A percentile compares a stretch with the other conserved stretches of the same genome.
phyloP scores from a whole-genome alignment of 2,329 filamentous ascomycete genomes.

The Elsinoe arachidis region DNA sequence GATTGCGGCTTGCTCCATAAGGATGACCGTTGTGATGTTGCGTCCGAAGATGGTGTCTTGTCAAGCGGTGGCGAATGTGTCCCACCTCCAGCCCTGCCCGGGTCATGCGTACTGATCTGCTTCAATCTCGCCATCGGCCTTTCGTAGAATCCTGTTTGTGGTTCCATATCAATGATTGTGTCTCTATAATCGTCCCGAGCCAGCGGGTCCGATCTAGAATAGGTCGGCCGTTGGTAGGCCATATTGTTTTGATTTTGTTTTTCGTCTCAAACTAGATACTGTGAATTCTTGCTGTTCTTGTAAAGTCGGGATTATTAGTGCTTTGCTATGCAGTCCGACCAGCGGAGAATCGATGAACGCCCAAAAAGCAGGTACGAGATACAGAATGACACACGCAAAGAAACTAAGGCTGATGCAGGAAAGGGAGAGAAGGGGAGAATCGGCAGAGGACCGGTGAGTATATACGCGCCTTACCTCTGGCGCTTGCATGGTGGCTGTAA shows the following conservation, averaged over 20 bases:
- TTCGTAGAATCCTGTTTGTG: conserved; percentile 4
- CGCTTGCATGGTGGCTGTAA: conserved; percentile 13
- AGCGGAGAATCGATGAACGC: background rate
- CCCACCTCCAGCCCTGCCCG: background rate
- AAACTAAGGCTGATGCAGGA: conserved; percentile 1
- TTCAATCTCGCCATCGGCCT: conserved; percentile 8
- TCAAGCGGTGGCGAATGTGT: conserved; percentile 29
- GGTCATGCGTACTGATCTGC: background rate
- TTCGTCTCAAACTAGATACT: background rate
- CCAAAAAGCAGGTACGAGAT: conserved; percentile 2
- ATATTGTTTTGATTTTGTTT: conserved; percentile 1
- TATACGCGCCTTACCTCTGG: conserved; percentile 11
- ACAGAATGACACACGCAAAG: conserved; percentile 6
- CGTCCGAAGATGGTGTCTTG: conserved; percentile 47
- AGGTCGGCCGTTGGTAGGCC: background rate
- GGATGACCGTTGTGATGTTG: conserved; percentile 26
- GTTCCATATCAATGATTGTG: conserved; percentile 9
- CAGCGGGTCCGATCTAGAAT: background rate
- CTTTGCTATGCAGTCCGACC: background rate
- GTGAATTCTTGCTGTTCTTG: background rate
- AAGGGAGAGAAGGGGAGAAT: background rate
- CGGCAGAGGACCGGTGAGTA: background rate
- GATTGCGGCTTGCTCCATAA: conserved; percentile 57
- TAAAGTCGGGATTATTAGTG: conserved; percentile 13
- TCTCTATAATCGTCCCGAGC: conserved; percentile 6